These are phyloP conservation scores for Picochlorum sp. DNA, from an alignment of 139 green algal species.

Conservation along the genomic window DNA sequence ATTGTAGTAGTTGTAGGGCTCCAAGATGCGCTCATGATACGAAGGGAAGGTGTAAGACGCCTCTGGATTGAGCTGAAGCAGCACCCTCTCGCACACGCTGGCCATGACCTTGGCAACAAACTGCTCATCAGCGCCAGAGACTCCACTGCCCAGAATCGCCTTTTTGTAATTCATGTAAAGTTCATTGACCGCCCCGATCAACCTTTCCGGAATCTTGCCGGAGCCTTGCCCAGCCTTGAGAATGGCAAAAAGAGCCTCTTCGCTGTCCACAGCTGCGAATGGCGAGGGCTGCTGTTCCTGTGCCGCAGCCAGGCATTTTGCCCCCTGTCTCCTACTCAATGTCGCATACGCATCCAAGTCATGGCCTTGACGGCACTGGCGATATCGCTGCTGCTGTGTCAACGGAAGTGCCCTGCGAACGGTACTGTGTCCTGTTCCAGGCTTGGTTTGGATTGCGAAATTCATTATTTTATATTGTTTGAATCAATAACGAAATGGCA, in stretches of 20 bases:
- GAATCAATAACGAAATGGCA: too few relatives aligned
- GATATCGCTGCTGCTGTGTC: too few relatives aligned
- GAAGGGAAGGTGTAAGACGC: conserved; percentile 85
- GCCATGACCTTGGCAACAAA: conserved; percentile 56
- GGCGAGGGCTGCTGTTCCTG: conserved; percentile 10
- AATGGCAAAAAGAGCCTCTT: conserved; percentile 55
- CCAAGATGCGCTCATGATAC: conserved; percentile 72
- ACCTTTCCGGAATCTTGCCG: conserved; percentile 34
- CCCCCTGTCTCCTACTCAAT: neutral
- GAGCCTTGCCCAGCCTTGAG: conserved; percentile 38
- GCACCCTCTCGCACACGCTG: conserved; percentile 33
- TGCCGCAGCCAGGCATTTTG: neutral
- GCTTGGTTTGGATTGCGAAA: too few relatives aligned
- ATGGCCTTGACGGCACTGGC: too few relatives aligned
- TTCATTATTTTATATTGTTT: too few relatives aligned
- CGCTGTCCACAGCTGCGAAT: conserved; percentile 35
- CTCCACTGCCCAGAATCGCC: conserved; percentile 48
- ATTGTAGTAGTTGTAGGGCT: conserved; percentile 89
- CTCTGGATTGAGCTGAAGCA: conserved; percentile 23
- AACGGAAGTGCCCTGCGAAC: too few relatives aligned
- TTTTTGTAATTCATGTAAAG: conserved; percentile 84
- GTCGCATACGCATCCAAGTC: too few relatives aligned
- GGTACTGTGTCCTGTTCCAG: too few relatives aligned
- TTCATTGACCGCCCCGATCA: conserved; percentile 59
- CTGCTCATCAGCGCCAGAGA: conserved; percentile 40